These are phyloP conservation scores for Neofusicoccum kwambonambiense DNA, from an alignment of 2,329 filamentous ascomycete genomes.

Conservation along the genomic window DNA sequence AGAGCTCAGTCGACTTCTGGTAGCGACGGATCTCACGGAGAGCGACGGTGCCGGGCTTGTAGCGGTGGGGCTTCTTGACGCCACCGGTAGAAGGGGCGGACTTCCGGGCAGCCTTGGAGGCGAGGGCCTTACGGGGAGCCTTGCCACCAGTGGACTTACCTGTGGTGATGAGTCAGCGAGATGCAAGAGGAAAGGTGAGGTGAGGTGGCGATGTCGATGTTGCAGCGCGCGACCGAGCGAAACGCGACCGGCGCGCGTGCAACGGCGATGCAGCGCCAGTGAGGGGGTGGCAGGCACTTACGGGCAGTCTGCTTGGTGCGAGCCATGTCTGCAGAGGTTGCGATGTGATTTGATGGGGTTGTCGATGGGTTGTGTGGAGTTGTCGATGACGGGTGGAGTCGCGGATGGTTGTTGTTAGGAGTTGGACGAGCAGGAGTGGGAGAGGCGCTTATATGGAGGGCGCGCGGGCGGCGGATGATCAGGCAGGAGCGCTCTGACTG, in stretches of 20 bases:
- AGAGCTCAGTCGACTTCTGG: conserved; percentile 83
- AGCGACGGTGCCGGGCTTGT: conserved; percentile 73
- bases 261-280: conserved; percentile 25
- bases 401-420: conserved; percentile 32
- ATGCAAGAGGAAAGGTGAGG: neutral
- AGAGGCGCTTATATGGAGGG: conserved; percentile 34
- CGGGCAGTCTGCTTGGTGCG: conserved; percentile 58
- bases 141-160: conserved; percentile 75
- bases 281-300: conserved; percentile 40
- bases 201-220: conserved; percentile 17
- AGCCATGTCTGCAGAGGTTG: conserved; percentile 42
- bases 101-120: conserved; percentile 99
- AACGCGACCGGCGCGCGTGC: conserved; percentile 18
- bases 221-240: conserved; percentile 18
- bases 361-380: conserved; percentile 23
- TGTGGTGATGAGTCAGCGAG: conserved; percentile 41
- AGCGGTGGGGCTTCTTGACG: conserved; percentile 58
- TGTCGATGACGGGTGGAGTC: conserved; percentile 17
- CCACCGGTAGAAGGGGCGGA: conserved; percentile 89
- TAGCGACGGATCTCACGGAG: conserved; percentile 89
- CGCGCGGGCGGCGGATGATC: conserved; percentile 35
- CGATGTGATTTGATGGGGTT: conserved; percentile 7
- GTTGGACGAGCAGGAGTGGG: conserved; percentile 34
- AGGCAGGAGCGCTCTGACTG: conserved; percentile 25
- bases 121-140: conserved; percentile 89